These are phyloP conservation scores for Rehmannia glutinosa DNA, from an alignment of 257 asterid species.

Conservation along the genomic window DNA sequence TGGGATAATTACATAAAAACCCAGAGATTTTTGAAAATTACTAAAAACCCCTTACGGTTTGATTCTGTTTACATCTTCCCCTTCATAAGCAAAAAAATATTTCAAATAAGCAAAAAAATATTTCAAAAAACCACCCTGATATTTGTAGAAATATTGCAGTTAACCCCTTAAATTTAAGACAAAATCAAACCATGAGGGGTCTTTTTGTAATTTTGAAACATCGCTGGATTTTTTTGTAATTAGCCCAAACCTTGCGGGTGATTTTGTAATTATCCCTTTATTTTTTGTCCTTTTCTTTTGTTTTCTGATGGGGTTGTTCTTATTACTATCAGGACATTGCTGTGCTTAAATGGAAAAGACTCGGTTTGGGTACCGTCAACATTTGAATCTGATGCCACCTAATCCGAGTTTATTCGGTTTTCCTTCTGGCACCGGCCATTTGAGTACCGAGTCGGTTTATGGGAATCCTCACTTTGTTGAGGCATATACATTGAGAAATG, in stretches of 20 bases:
- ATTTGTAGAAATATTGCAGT: too few species aligned
- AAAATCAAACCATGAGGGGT: too few species aligned
- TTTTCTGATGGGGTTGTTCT: background rate
- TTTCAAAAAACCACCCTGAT: too few species aligned
- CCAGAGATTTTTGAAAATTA: too few species aligned
- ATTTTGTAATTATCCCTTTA: background rate
- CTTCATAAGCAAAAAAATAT: too few species aligned
- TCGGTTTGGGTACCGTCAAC: slow-evolving; percentile 34
- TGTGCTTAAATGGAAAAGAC: slow-evolving; percentile 70
- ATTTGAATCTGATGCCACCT: slow-evolving; percentile 32
- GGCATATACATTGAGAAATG: slow-evolving; percentile 35
- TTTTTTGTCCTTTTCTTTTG: background rate
- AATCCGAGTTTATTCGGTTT: slow-evolving; percentile 32
- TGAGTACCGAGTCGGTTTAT: slow-evolving; percentile 28
- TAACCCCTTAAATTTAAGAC: too few species aligned
- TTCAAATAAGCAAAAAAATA: too few species aligned
- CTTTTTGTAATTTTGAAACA: background rate
- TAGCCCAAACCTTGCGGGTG: background rate
- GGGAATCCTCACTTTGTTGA: slow-evolving; percentile 36
- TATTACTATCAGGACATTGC: slow-evolving; percentile 38
- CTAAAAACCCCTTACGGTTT: too few species aligned
- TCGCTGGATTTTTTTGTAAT: background rate
- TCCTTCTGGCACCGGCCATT: slow-evolving; percentile 28
- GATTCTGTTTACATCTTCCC: too few species aligned
- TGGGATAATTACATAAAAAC: too few species aligned